Percentiles rank a stretch among this genome's conserved stretches.
Evolutionary conservation across 176 grass and related monocot genomes (phyloP).

Genomic region (Chrysopogon serrulatus): DNA sequence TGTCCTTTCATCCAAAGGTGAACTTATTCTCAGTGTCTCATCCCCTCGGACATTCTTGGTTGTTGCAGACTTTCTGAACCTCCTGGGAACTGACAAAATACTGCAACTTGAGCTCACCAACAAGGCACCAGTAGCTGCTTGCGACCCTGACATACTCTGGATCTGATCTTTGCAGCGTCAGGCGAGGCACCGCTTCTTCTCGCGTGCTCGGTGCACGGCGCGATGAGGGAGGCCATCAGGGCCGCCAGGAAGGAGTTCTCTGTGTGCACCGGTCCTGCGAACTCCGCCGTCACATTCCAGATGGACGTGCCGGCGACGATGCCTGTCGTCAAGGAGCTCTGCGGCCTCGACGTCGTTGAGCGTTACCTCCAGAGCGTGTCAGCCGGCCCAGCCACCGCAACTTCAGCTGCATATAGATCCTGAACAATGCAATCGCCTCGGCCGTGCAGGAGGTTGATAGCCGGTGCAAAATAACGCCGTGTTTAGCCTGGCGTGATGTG

Average conservation of each 20-base stretch:
- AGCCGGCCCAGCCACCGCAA: neutral
- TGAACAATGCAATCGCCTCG: neutral
- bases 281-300: slow-evolving; percentile 50
- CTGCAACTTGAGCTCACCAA: neutral
- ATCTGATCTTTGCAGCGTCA: slow-evolving; percentile 40
- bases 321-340: slow-evolving; percentile 78
- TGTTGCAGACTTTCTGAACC: neutral
- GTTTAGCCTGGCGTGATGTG: neutral
- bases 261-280: neutral
- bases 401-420: neutral
- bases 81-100: no score
- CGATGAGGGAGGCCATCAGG: slow-evolving; percentile 79
- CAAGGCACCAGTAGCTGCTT: neutral
- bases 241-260: slow-evolving; percentile 50
- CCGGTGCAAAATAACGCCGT: neutral
- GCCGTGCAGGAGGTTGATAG: neutral
- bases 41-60: neutral
- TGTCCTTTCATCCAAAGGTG: slow-evolving; percentile 79
- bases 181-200: slow-evolving; percentile 82
- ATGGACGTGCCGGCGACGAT: slow-evolving; percentile 82
- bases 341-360: slow-evolving; percentile 76
- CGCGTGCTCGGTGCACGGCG: slow-evolving; percentile 77
- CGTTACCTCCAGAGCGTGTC: slow-evolving; percentile 49
- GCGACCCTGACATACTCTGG: neutral
- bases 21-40: neutral